Base-by-base conservation (phyloP, 371 early-diverging fungal genomes). In the Rhizopus stolonifer region DNA sequence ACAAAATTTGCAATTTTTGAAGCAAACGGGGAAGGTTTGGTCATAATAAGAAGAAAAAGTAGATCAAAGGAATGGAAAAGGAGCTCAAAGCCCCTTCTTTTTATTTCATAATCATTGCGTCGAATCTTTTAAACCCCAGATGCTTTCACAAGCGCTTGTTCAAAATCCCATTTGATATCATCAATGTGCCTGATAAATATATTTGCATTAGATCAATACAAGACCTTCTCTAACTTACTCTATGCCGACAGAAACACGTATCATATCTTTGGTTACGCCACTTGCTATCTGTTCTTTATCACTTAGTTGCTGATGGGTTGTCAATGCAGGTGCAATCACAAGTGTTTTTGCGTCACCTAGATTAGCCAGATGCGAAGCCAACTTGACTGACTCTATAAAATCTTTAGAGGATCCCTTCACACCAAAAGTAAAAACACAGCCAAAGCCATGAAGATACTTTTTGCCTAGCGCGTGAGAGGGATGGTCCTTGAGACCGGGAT, bases 331-430 rank as follows among this genome's bases (percentile, higher is more conserved):
- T 31, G 91, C 86, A 57, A 93, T 91, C 29, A 90, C 89, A 39
- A 94, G 72, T 0, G 94, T 92, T 60, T 90, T 84, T 6, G 90
- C 86, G 64, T 94, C 95, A 40, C 95, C 95, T 14, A 94, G 91
- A 56, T 94, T 94, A 49, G 93, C 95, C 33, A 94, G 63, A 64
- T 92, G 92, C 25, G 87, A 88, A 7, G 86, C 86, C 25, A 94
- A 78, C 61, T 89, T 76, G 45, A 93, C 79, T 15, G 60, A 67
- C 49, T 89, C 80, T 45, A 94, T 85, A 60, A 93, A 91, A 32
- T 43, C 92, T 46, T 69, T 64, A 9, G 64, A 45, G 1, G 61
- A 61, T 1, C 92, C 92, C 62, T 85, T 84, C 58, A 89, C 72
- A 31, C 93, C 95, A 72, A 94, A 92, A 23, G 86, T 83, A 50